Evolutionary conservation across 2,329 filamentous ascomycete species (phyloP), one percentile per base, ranked within the genome.

Genomic region (Bisporella sp.): DNA sequence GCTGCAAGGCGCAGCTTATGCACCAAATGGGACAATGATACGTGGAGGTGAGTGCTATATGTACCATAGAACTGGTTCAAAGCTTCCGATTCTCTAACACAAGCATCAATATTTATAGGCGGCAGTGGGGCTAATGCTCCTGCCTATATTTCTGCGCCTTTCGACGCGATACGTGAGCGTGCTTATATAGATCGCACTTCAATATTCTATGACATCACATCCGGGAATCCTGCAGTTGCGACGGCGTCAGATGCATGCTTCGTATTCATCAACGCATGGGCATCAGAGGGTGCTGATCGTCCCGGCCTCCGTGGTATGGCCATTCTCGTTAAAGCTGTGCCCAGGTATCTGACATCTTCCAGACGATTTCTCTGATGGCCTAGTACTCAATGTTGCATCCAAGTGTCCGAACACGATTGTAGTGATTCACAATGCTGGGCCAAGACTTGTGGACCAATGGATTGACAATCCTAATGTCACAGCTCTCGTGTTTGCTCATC

Each of bases 241-340:
- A 43, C 49, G 2, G 47, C 31, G 5, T 73, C 76, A 1, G 76
- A 90, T 59, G 74, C 88, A 5, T 93, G 89, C 55, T 66, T 85
- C 2, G 79, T 85, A 0, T 79, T 85, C 56, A 77, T 80, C 57
- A 86, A 86, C 60, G 77, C 74, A 6, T 87, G 85, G 66, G 80
- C 85, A 1, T 82, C 85, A 1, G 89, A 95, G 67, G 86, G 84
- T 1, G 85, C 76, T 55, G 76, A 88, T 52, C 74, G 81, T 44
- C 71, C 78, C 0, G 74, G 73, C 6, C 70, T 88, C 40, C 74
- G 75, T 31, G 21, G 21, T 21, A 21, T 21, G 21, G 48, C 43
- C 46, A 11, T 41, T 41, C 31, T 42, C 40, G 40, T 21, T 21
- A 3, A 42, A 4, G 8, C 21, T 21, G 8, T 31, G 21, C 30